Evolutionary conservation across 768 basidiomycete genomes (phyloP).

Genomic region (Xanthoconium stramineum): DNA sequence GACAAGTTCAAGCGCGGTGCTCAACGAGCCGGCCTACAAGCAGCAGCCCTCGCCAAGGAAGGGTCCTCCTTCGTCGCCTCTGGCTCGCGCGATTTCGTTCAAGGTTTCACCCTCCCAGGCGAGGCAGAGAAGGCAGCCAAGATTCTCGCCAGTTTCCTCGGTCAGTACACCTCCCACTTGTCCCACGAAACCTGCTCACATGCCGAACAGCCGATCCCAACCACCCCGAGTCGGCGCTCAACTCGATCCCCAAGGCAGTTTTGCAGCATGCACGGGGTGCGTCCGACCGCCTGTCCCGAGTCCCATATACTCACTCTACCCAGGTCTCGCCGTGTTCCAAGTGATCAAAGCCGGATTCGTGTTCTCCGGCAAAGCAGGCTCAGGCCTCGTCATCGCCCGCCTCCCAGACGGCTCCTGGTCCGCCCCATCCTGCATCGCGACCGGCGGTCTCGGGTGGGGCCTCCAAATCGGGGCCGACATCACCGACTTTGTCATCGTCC

Average conservation of each 20-base stretch:
- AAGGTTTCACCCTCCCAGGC: conserved; percentile 84
- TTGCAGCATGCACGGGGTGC: conserved; percentile 84
- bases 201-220: conserved; percentile 71
- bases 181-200: neutral
- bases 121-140: conserved; percentile 94
- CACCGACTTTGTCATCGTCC: conserved; percentile 93
- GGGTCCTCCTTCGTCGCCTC: conserved; percentile 66
- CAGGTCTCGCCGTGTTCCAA: conserved; percentile 92
- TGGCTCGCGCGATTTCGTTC: conserved; percentile 75
- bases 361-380: conserved; percentile 93
- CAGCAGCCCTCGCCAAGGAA: conserved; percentile 68
- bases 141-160: conserved; percentile 88
- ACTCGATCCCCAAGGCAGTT: conserved; percentile 91
- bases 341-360: conserved; percentile 93
- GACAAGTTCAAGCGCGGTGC: conserved; percentile 81
- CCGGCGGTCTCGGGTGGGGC: conserved; percentile 91
- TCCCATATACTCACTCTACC: neutral
- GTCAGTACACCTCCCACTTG: conserved; percentile 37
- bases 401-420: conserved; percentile 96
- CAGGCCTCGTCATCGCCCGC: conserved; percentile 88
- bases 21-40: conserved; percentile 78
- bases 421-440: conserved; percentile 95
- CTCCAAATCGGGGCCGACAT: conserved; percentile 95
- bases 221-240: conserved; percentile 86
- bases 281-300: conserved; percentile 8